Percentiles rank a stretch among this genome's conserved stretches.
Evolutionary conservation across 768 basidiomycete species (phyloP).

Genomic region (Russula virescens): DNA sequence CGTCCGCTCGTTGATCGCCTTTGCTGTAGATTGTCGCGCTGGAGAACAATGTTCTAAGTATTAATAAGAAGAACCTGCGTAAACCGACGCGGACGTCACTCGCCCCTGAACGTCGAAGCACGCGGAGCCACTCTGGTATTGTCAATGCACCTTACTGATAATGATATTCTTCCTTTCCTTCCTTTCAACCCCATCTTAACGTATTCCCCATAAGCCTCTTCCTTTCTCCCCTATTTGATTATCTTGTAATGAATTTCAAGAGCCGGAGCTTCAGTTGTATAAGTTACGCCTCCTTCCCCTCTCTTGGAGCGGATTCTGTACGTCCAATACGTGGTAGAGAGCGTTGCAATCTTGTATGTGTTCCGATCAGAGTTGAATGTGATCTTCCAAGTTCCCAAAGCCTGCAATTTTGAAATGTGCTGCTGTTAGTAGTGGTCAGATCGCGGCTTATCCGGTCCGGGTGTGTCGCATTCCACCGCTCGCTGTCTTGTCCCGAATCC

Average conservation of each 20-base stretch:
- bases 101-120: conserved; percentile 37
- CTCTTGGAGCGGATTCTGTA: conserved; percentile 3
- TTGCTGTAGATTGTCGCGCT: conserved; percentile 82
- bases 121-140: conserved; percentile 21
- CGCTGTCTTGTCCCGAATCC: not conserved
- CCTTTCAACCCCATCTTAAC: not conserved
- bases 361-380: too few relatives aligned
- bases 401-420: too few relatives aligned
- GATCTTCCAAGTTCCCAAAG: too few relatives aligned
- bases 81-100: conserved; percentile 75
- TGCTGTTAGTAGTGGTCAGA: too few relatives aligned
- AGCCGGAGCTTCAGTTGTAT: conserved; percentile 9
- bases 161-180: not conserved
- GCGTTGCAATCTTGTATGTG: conserved; percentile 1
- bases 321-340: conserved; percentile 8
- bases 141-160: conserved; percentile 23
- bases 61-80: conserved; percentile 90
- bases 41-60: conserved; percentile 86
- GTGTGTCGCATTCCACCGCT: too few relatives aligned
- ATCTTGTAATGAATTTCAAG: conserved; percentile 3
- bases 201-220: not conserved
- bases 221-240: not conserved
- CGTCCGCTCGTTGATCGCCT: conserved; percentile 9
- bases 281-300: not conserved
- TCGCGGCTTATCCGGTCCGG: not conserved